Percentiles rank a stretch among this genome's conserved stretches.
Conservation (phyloP, 768 basidiomycete species). For the Trametes villosa region DNA sequence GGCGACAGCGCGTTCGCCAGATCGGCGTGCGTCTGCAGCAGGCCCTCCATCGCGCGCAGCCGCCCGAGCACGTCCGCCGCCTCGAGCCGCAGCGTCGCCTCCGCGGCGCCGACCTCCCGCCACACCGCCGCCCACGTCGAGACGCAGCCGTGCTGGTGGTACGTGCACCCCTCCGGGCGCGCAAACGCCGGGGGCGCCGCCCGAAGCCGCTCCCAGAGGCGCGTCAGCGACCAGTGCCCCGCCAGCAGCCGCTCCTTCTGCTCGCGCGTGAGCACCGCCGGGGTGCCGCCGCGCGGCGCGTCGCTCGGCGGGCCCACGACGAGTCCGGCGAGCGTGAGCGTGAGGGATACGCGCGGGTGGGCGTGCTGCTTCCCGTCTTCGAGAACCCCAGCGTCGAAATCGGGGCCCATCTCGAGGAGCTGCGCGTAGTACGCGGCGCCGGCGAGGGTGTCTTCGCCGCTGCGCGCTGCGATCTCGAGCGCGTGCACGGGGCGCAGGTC, state of each 20-base stretch:
- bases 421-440: slow-evolving; percentile 43
- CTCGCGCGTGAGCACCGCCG: slow-evolving; percentile 28
- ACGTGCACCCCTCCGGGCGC: slow-evolving; percentile 37
- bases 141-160: slow-evolving; percentile 42
- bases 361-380: slow-evolving; percentile 16
- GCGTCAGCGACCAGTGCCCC: slow-evolving; percentile 41
- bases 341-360: background rate
- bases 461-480: slow-evolving; percentile 36
- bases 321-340: background rate
- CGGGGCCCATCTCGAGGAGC: slow-evolving; percentile 33
- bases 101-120: slow-evolving; percentile 33
- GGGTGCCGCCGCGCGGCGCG: slow-evolving; percentile 16
- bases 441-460: slow-evolving; percentile 33
- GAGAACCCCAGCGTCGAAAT: slow-evolving; percentile 24
- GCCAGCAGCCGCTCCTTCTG: slow-evolving; percentile 40
- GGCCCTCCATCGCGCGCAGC: slow-evolving; percentile 37
- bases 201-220: slow-evolving; percentile 40
- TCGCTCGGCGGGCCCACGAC: background rate
- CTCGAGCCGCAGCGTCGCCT: slow-evolving; percentile 29
- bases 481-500: slow-evolving; percentile 37
- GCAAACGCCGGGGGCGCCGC: slow-evolving; percentile 35
- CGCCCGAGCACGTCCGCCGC: slow-evolving; percentile 43
- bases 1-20: slow-evolving; percentile 38
- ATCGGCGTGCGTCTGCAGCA: slow-evolving; percentile 37
- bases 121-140: slow-evolving; percentile 43